phyloP scores from a whole-genome alignment of 192 early-diverging fungal species.

The Podila minutissima region DNA sequence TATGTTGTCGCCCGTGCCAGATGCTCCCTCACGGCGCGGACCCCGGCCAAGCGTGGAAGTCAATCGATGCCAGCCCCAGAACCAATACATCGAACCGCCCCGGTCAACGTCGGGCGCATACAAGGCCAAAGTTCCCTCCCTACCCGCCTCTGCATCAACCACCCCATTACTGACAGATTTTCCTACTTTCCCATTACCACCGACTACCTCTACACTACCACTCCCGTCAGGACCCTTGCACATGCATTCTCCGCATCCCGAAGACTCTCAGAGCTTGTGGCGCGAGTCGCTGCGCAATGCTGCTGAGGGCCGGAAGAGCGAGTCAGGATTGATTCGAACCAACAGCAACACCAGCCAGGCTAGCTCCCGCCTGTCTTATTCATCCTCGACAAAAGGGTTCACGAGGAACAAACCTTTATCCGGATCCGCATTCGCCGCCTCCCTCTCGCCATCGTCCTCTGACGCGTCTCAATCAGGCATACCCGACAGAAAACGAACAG shows the following conservation, averaged over 20 bases:
- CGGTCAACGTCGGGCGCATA: conserved; percentile 24
- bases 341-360: conserved; percentile 13
- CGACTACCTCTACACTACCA: conserved; percentile 4
- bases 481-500: neutral
- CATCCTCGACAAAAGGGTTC: conserved; percentile 3
- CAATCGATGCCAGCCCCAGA: neutral
- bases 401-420: conserved; percentile 18
- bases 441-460: conserved; percentile 26
- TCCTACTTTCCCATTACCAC: conserved; percentile 6
- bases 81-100: conserved; percentile 11
- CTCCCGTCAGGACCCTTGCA: neutral
- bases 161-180: neutral
- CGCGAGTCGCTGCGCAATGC: conserved; percentile 40
- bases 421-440: conserved; percentile 27
- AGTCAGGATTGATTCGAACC: conserved; percentile 2
- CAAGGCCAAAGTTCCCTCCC: conserved; percentile 24
- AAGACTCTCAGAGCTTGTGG: conserved; percentile 29
- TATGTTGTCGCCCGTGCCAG: neutral
- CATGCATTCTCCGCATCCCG: neutral
- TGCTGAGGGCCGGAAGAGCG: conserved; percentile 16
- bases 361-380: conserved; percentile 6
- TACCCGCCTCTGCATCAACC: conserved; percentile 4
- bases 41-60: neutral
- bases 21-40: neutral
- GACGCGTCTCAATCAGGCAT: conserved; percentile 21